Conservation (phyloP, 164 flowering plant species). For the Vitis amurensis region DNA sequence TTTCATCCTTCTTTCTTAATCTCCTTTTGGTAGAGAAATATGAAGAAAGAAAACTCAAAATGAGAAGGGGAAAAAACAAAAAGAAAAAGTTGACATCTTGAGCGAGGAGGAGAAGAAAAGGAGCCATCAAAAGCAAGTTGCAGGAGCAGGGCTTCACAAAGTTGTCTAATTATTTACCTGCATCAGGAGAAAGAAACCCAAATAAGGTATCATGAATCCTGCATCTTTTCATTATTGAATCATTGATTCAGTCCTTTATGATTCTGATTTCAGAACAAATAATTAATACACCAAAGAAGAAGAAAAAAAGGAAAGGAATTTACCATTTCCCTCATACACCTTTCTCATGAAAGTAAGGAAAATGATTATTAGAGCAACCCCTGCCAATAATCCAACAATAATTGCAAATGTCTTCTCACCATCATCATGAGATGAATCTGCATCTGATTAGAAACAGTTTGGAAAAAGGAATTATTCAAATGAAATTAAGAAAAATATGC, state of each 20-base stretch:
- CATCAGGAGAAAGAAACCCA: background rate
- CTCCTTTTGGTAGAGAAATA: slow-evolving; percentile 1
- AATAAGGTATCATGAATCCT: background rate
- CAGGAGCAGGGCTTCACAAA: background rate
- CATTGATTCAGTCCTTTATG: too few species aligned
- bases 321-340: slow-evolving; percentile 45
- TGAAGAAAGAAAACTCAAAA: background rate
- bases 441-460: background rate
- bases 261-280: background rate
- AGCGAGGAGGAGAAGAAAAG: background rate
- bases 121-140: slow-evolving; percentile 14
- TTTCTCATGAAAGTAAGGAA: slow-evolving; percentile 68
- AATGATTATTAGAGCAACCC: slow-evolving; percentile 63
- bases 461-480: background rate
- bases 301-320: background rate
- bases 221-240: background rate
- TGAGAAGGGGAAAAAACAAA: background rate
- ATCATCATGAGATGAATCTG: slow-evolving; percentile 39
- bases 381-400: slow-evolving; percentile 73
- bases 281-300: background rate
- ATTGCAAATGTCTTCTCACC: slow-evolving; percentile 80
- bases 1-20: slow-evolving; percentile 8
- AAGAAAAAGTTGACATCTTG: slow-evolving; percentile 12
- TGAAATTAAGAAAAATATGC: background rate
- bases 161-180: slow-evolving; percentile 25